Base-by-base conservation (phyloP, 179 eudicot species). In the Sideroxylon spinosum region DNA sequence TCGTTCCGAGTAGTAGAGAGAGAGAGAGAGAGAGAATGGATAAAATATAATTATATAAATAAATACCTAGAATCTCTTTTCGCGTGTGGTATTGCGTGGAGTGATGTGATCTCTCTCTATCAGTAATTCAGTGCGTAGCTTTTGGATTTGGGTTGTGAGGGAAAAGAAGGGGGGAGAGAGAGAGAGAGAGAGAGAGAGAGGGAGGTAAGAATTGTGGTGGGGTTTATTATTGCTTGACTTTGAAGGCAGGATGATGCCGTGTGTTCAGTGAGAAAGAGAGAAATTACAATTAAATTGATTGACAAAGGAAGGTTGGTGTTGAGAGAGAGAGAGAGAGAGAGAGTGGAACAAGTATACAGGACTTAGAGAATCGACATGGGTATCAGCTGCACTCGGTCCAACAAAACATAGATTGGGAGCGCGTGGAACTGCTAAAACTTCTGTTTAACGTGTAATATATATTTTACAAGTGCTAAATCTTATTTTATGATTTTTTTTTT, bases 191-290 rank as follows among this genome's bases (percentile, higher is more conserved):
- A 52, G 44, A 73, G 63, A 65, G 63, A 79, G 50, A 37, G 25
- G 68, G 57, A 68, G 28, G 69, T 32, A 28, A n/a, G 23, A 26
- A 6, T n/a, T 57, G n/a, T 64, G 52, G 59, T 70, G 19, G 50
- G 32, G 48, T 69, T 68, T 81, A 84, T 89, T 81, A 80, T 76
- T 88, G 87, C 93, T 88, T 90, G 78, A 84, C 78, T 83, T 88
- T 46, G 63, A 86, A 89, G 89, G 81, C 63, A 80, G 44, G 59
- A 49, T 50, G 77, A 71, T 26, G 44, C 5, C 44, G 53, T 29
- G 53, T 29, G 44, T 37, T 2, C 1, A 10, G 63, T 16, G 28
- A 64, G 55, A 69, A 74, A 68, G 76, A 72, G 68, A 23, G 68
- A 16, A 17, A 59, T 13, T 37, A 37, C 44, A 37, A 37, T n/a